Evolutionary conservation across 805 yeast genomes (phyloP).

Genomic region (Kluyveromyces lactis): DNA sequence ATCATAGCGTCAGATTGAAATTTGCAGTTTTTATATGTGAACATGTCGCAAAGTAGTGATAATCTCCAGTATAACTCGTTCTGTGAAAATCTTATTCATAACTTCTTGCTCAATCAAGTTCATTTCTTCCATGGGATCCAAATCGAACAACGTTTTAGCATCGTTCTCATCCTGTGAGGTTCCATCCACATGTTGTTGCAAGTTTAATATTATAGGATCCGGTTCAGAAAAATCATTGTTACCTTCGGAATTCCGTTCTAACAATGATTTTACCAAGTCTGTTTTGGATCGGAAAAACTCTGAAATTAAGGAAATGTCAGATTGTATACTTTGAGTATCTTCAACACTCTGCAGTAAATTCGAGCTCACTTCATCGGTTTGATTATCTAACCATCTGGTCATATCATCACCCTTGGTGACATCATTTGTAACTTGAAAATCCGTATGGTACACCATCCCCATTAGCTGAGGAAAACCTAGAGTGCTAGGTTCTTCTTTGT

Average conservation of each 20-base stretch:
- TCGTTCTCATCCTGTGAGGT: background rate
- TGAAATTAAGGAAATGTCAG: background rate
- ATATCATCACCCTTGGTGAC: background rate
- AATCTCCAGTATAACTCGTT: constrained; percentile 1
- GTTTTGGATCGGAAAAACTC: background rate
- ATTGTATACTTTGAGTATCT: background rate
- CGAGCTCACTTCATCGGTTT: background rate
- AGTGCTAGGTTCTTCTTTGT: too few relatives aligned
- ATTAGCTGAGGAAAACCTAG: background rate
- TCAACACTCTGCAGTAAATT: background rate
- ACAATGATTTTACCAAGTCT: background rate
- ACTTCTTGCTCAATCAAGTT: background rate
- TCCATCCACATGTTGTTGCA: background rate
- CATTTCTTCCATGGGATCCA: background rate
- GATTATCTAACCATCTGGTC: background rate
- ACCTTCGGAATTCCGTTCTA: background rate
- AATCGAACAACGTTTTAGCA: background rate
- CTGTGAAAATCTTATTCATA: background rate
- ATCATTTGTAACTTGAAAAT: background rate
- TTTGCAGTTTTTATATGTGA: background rate
- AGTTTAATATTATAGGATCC: background rate
- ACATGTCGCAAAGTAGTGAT: background rate
- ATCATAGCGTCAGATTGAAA: too few relatives aligned
- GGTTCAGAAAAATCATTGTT: background rate
- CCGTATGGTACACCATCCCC: background rate